These are phyloP conservation scores for Saccharum spontaneum DNA, from an alignment of 176 grass and related monocot species.

Conservation along the genomic window DNA sequence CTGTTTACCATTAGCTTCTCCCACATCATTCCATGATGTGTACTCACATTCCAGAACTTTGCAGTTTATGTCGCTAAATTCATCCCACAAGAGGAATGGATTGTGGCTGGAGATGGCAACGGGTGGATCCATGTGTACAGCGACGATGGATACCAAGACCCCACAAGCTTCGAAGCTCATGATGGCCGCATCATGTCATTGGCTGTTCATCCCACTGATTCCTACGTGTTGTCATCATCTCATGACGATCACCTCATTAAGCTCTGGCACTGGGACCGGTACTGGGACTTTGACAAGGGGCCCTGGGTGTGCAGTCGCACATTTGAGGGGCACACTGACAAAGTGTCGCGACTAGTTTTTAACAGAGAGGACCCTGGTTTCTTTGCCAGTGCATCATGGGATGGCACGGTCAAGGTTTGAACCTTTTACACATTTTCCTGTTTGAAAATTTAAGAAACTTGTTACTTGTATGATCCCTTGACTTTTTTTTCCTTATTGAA, in stretches of 20 bases:
- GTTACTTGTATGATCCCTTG: too few species aligned
- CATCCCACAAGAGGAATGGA: conserved; percentile 52
- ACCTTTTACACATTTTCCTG: too few species aligned
- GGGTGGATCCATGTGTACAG: conserved; percentile 53
- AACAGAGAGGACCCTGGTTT: too few species aligned
- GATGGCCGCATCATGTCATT: conserved; percentile 38
- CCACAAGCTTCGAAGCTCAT: conserved; percentile 42
- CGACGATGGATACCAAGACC: conserved; percentile 21
- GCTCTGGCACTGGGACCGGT: conserved; percentile 57
- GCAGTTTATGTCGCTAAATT: conserved; percentile 62
- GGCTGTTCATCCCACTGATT: conserved; percentile 55
- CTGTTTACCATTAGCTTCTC: neutral
- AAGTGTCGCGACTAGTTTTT: too few species aligned
- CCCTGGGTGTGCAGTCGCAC: too few species aligned
- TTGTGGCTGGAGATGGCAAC: conserved; percentile 46
- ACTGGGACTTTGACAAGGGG: neutral
- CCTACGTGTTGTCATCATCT: conserved; percentile 64
- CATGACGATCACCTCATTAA: conserved; percentile 57
- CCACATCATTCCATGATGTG: accelerated
- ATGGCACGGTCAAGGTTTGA: too few species aligned
- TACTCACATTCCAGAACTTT: neutral
- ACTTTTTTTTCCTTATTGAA: too few species aligned
- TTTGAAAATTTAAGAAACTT: too few species aligned
- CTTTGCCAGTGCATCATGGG: too few species aligned
- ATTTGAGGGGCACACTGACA: too few species aligned